Evolutionary conservation across 768 basidiomycete genomes (phyloP).

Genomic region (Tulasnella sp.): DNA sequence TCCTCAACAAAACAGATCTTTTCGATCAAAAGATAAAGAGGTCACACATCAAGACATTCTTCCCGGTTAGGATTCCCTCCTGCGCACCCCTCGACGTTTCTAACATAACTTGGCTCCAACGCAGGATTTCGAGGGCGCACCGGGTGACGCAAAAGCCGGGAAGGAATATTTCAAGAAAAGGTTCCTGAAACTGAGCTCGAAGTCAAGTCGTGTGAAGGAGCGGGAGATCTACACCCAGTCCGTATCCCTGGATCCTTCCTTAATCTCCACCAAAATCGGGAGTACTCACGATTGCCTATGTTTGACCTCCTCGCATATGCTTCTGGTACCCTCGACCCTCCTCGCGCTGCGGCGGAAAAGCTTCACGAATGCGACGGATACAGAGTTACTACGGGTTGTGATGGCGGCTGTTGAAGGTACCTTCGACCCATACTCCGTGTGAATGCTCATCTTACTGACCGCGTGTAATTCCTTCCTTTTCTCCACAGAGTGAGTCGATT

Average conservation of each 20-base stretch:
- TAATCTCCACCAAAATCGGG: neutral
- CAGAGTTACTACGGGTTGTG: slow-evolving; percentile 74
- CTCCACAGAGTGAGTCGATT: slow-evolving; percentile 53
- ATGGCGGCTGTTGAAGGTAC: slow-evolving; percentile 94
- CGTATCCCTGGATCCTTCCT: too few species aligned
- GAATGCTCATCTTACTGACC: neutral
- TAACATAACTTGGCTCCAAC: neutral
- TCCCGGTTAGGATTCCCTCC: slow-evolving; percentile 47
- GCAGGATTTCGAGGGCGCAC: slow-evolving; percentile 77
- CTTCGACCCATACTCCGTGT: slow-evolving; percentile 22
- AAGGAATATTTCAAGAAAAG: slow-evolving; percentile 85
- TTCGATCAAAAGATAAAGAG: slow-evolving; percentile 71
- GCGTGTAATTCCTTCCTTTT: slow-evolving; percentile 19
- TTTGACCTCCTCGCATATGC: neutral
- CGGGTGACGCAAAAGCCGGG: slow-evolving; percentile 60
- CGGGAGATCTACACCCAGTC: slow-evolving; percentile 92
- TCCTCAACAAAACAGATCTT: slow-evolving; percentile 93
- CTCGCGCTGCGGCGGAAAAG: slow-evolving; percentile 41
- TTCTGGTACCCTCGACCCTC: neutral
- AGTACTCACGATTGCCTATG: neutral
- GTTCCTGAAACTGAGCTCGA: slow-evolving; percentile 72
- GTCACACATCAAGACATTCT: slow-evolving; percentile 81
- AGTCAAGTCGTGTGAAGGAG: slow-evolving; percentile 73
- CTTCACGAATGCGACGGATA: slow-evolving; percentile 85
- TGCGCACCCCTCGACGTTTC: too few species aligned